Conservation (phyloP, 306 rosid species). For the Elaeagnus macrophylla region DNA sequence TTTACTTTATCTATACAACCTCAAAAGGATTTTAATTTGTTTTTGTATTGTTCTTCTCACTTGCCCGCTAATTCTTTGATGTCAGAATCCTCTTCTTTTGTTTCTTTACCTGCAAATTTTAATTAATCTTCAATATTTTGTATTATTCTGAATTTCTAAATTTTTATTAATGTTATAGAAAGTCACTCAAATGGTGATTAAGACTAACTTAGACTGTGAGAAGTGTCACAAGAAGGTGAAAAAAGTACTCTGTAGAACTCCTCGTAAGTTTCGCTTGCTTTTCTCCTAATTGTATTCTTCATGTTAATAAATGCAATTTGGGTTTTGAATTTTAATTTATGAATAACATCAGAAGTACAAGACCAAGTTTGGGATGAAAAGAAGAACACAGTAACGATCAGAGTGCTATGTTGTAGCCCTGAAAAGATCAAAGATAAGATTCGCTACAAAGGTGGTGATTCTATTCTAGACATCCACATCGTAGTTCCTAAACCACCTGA, state of each 20-base stretch:
- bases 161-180: conserved; percentile 7
- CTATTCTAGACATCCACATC: conserved; percentile 57
- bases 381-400: conserved; percentile 41
- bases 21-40: too few relatives aligned
- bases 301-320: neutral
- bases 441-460: conserved; percentile 46
- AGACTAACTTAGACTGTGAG: conserved; percentile 63
- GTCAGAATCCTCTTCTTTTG: neutral
- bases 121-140: neutral
- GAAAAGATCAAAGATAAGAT: conserved; percentile 65
- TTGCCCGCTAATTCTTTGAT: too few relatives aligned
- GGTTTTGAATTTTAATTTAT: conserved; percentile 21
- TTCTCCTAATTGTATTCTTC: neutral
- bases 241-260: conserved; percentile 53
- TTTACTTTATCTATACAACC: too few relatives aligned
- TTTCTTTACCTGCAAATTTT: neutral
- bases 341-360: conserved; percentile 61
- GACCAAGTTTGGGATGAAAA: conserved; percentile 58
- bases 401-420: conserved; percentile 66
- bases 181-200: conserved; percentile 50
- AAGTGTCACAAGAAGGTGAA: conserved; percentile 74
- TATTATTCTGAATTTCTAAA: neutral
- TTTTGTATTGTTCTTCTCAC: too few relatives aligned
- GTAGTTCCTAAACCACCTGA: conserved; percentile 26
- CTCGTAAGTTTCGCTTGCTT: conserved; percentile 51